Percentiles rank a stretch among this genome's conserved stretches.
These are phyloP conservation scores for Melaleuca alternifolia DNA, from an alignment of 345 rosid genomes.

Conservation along the genomic window DNA sequence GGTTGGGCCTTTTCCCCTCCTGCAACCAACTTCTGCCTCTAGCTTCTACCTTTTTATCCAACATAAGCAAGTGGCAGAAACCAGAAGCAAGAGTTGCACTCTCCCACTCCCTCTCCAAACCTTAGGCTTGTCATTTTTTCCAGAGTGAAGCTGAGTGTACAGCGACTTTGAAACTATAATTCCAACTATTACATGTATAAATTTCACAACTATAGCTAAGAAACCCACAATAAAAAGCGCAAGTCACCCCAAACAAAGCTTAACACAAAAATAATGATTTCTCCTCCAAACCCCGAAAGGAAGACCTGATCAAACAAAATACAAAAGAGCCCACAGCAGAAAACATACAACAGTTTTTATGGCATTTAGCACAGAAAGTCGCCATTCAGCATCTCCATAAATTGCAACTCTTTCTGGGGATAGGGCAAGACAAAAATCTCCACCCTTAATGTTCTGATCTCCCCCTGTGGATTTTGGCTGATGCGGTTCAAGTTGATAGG, in stretches of 20 bases:
- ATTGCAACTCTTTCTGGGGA: conserved; percentile 72
- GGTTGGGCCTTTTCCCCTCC: background rate
- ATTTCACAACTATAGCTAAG: background rate
- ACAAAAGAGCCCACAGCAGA: conserved; percentile 4
- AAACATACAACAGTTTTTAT: conserved; percentile 48
- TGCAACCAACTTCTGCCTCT: background rate
- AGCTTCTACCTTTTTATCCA: background rate
- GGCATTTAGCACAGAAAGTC: conserved; percentile 46
- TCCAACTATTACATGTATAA: background rate
- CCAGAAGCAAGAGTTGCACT: background rate
- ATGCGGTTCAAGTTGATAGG: conserved; percentile 39
- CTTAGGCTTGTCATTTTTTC: background rate
- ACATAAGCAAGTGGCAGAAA: background rate
- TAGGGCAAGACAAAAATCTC: conserved; percentile 43
- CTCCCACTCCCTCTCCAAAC: background rate
- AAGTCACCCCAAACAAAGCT: background rate
- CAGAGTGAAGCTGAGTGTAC: background rate
- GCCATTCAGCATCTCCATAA: conserved; percentile 65
- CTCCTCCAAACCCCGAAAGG: background rate
- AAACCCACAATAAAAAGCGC: background rate
- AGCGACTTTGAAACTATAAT: background rate
- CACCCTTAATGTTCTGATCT: conserved; percentile 7
- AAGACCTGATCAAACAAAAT: background rate
- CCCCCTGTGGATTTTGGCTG: conserved; percentile 11
- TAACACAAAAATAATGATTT: background rate